phyloP scores from a whole-genome alignment of 2,329 filamentous ascomycete species.

The Daldinia sp. region DNA sequence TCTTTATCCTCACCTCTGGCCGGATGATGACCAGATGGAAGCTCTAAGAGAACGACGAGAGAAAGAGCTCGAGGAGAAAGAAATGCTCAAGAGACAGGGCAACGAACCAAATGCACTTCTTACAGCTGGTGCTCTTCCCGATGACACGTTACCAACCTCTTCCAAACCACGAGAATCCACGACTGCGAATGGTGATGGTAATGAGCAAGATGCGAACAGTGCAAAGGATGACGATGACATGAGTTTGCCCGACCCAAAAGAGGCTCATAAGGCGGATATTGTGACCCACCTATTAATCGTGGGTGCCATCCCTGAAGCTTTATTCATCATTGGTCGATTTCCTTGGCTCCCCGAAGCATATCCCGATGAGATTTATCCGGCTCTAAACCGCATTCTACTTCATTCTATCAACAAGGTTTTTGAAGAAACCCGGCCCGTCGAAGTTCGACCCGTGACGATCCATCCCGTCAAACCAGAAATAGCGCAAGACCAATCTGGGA shows the following conservation, averaged over 20 bases:
- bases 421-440: slow-evolving; percentile 55
- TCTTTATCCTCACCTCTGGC: slow-evolving; percentile 91
- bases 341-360: slow-evolving; percentile 91
- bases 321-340: slow-evolving; percentile 92
- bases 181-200: slow-evolving; percentile 65
- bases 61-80: slow-evolving; percentile 82
- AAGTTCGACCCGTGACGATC: slow-evolving; percentile 51
- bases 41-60: slow-evolving; percentile 75
- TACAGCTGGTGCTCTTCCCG: slow-evolving; percentile 85
- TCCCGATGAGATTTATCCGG: slow-evolving; percentile 80
- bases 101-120: slow-evolving; percentile 85
- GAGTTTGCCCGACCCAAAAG: slow-evolving; percentile 76
- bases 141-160: slow-evolving; percentile 75
- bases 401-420: slow-evolving; percentile 83
- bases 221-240: slow-evolving; percentile 61
- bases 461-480: slow-evolving; percentile 56
- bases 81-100: slow-evolving; percentile 76
- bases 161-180: slow-evolving; percentile 63
- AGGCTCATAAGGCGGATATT: slow-evolving; percentile 84
- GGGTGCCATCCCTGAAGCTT: slow-evolving; percentile 89
- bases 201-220: slow-evolving; percentile 60
- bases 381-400: slow-evolving; percentile 85
- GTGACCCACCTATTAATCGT: slow-evolving; percentile 89
- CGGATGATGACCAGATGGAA: slow-evolving; percentile 85
- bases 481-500: slow-evolving; percentile 71